Percentiles rank a stretch among this genome's conserved stretches.
Evolutionary conservation across 768 basidiomycete species (phyloP).

Genomic region (Russula lepida): DNA sequence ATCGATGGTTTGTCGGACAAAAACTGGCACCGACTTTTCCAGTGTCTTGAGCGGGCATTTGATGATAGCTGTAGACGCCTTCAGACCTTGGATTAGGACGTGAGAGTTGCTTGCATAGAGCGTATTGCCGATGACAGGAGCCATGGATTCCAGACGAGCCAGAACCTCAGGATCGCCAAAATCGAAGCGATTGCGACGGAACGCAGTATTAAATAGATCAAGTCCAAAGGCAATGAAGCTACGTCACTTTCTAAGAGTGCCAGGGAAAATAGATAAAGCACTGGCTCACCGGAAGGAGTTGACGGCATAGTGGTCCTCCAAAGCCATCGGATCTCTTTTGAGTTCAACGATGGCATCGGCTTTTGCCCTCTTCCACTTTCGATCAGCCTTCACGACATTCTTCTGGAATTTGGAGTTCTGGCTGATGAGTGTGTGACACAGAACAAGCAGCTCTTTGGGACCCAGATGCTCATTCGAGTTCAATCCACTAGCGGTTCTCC

Average conservation of each 20-base stretch:
- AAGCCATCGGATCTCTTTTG: conserved; percentile 51
- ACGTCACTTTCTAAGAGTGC: conserved; percentile 8
- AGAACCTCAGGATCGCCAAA: conserved; percentile 67
- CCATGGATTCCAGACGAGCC: conserved; percentile 80
- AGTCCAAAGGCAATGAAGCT: conserved; percentile 90
- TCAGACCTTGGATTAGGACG: conserved; percentile 69
- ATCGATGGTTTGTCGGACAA: conserved; percentile 74
- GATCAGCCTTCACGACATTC: conserved; percentile 37
- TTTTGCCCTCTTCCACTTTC: conserved; percentile 31
- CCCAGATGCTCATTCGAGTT: conserved; percentile 71
- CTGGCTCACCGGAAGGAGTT: conserved; percentile 75
- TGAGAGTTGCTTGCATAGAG: conserved; percentile 76
- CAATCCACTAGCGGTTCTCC: conserved; percentile 73
- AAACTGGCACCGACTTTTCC: conserved; percentile 68
- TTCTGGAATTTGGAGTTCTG: conserved; percentile 86
- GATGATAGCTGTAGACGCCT: conserved; percentile 69
- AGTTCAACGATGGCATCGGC: conserved; percentile 63
- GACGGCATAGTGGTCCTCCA: conserved; percentile 64
- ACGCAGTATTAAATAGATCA: conserved; percentile 82
- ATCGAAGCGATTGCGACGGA: conserved; percentile 79
- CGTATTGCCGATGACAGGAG: conserved; percentile 81
- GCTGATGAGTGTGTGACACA: conserved; percentile 85
- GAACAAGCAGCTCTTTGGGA: conserved; percentile 61
- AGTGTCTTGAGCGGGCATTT: conserved; percentile 77
- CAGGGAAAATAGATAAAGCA: neutral